Evolutionary conservation across 495 filamentous ascomycete species (phyloP).

Genomic region (Xylaria curta): DNA sequence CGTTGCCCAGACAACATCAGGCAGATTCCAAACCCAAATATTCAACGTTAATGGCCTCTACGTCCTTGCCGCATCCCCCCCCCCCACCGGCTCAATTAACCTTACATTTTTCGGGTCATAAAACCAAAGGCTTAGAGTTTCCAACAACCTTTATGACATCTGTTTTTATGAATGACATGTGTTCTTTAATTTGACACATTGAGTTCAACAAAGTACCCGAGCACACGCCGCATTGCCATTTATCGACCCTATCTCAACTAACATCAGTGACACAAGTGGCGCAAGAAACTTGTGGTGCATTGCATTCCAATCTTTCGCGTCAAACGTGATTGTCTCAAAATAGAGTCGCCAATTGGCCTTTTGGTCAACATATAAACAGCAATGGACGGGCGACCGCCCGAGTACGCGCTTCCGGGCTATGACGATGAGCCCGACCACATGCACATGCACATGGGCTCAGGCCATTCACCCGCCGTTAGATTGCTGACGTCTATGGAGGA

Average conservation of each 20-base stretch:
- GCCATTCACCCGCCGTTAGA: conserved; percentile 51
- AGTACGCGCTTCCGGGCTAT: conserved; percentile 56
- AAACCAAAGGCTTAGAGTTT: neutral
- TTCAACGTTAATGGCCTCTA: conserved; percentile 1
- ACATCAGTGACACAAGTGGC: neutral
- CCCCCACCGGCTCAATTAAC: conserved; percentile 12
- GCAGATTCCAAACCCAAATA: conserved; percentile 12
- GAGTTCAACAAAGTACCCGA: neutral
- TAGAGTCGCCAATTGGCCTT: conserved; percentile 29
- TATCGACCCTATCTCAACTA: neutral
- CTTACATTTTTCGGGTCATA: neutral
- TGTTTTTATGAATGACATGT: neutral
- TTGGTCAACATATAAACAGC: conserved; percentile 36
- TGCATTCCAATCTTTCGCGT: conserved; percentile 25
- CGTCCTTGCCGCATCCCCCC: neutral
- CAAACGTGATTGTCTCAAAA: conserved; percentile 31
- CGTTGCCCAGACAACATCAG: conserved; percentile 23
- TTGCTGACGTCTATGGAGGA: conserved; percentile 61
- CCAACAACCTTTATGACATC: neutral
- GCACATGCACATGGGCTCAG: conserved; percentile 43
- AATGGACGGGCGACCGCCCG: conserved; percentile 56
- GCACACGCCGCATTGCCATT: neutral
- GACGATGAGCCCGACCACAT: conserved; percentile 54
- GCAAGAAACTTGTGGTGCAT: conserved; percentile 6
- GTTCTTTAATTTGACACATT: neutral